Percentiles rank a stretch among this genome's conserved stretches.
Conservation (phyloP, 2,329 filamentous ascomycete species). For the Tolypocladium ophioglossoides region DNA sequence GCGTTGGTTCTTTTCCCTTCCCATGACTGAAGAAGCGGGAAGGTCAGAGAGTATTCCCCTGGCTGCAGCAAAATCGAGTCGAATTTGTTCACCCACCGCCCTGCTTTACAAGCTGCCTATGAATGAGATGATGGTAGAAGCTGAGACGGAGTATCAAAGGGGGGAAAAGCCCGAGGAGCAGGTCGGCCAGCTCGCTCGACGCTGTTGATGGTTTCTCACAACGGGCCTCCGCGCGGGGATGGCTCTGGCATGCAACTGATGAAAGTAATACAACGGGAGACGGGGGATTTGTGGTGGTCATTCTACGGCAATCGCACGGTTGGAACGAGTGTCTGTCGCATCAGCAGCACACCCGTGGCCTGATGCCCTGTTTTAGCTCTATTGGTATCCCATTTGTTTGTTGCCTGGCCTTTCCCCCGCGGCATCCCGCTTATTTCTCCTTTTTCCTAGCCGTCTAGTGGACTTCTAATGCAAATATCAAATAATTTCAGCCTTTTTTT, state of each 20-base stretch:
- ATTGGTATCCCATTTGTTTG: slow-evolving; percentile 18
- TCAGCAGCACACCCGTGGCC: slow-evolving; percentile 1
- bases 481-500: slow-evolving; percentile 28
- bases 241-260: slow-evolving; percentile 7
- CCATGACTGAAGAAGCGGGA: slow-evolving; percentile 30
- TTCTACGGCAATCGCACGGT: slow-evolving; percentile 7
- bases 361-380: slow-evolving; percentile 10
- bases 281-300: slow-evolving; percentile 8
- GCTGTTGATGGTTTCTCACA: slow-evolving; percentile 2
- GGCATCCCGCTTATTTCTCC: slow-evolving; percentile 17
- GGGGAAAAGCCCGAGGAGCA: slow-evolving; percentile 1
- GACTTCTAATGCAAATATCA: slow-evolving; percentile 55
- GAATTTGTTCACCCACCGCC: slow-evolving; percentile 19
- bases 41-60: slow-evolving; percentile 31
- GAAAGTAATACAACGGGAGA: slow-evolving; percentile 5
- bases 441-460: slow-evolving; percentile 44
- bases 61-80: slow-evolving; percentile 26
- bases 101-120: slow-evolving; percentile 16
- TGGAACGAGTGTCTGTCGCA: background rate
- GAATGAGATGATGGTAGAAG: slow-evolving; percentile 21
- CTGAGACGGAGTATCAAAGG: slow-evolving; percentile 9
- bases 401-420: slow-evolving; percentile 12
- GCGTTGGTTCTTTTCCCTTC: slow-evolving; percentile 36
- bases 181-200: slow-evolving; percentile 1
- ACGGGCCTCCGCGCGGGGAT: slow-evolving; percentile 1